Base-by-base conservation (phyloP, 208 protist species). In the Porcisia hertigi region DNA sequence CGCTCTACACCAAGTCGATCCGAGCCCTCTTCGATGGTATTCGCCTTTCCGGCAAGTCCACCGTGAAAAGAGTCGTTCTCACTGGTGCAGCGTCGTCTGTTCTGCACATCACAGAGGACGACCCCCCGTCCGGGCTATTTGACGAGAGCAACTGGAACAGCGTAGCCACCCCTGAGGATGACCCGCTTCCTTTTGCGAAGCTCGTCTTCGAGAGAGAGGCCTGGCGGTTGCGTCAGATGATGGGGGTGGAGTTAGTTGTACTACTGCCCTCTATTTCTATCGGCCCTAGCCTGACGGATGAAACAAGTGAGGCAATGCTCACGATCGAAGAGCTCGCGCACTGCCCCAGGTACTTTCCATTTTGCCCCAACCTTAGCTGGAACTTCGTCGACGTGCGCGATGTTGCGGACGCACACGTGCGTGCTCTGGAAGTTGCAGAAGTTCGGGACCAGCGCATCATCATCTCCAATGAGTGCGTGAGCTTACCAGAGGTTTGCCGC, bases 381-480 rank as follows among this genome's bases (percentile, higher is more conserved):
- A 97, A 97, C 82, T 97, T 94, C 64, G 94, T 97, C 69, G 94
- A 97, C 60, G 87, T 97, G 52, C 87, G 91, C 71, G 94, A 97
- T 55, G 94, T 96, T 4, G 94, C 94, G 9, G 91, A 95, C 49
- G 92, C 94, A 3, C 88, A 94, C 66, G 90, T 97, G 69, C 90
- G 89, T 1, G 90, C 94, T 59, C 69, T 97, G 36, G 92, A 96
- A 76, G 83, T 79, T 25, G 71, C 85, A 1, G 88, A 94, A 67
- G 85, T 88, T 47, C 87, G 87, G 39, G 90, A 96, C 64, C 87
- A 94, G 79, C 92, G 94, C 75, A 89, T 96, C 76, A 96, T 97
- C 80, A 81, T 96, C 62, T 92, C 88, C 14, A 91, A 89, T 45
- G 84, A 85, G 69, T 96, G 89, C 80, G 83, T 91, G 45, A 94